Base-by-base conservation (phyloP, 495 filamentous ascomycete species). In the Sabuloglossum arenarium region DNA sequence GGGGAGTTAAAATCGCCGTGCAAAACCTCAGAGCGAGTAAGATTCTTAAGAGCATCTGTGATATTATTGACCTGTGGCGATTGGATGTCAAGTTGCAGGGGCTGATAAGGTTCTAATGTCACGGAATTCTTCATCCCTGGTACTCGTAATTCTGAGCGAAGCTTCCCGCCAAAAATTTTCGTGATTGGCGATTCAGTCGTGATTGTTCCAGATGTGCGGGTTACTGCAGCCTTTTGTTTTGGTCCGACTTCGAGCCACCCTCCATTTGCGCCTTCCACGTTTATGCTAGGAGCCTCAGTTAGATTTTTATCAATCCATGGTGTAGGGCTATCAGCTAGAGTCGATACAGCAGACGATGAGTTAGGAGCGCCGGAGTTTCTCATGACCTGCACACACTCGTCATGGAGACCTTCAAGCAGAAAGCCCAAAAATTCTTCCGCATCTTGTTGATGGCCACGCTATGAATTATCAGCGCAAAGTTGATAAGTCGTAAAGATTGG, bases 351-450 rank as follows among this genome's bases (percentile, higher is more conserved):
- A 9, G 72, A 64, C 3, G 68, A 69, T 1, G 70, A 58, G 1
- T 45, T 57, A 19, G 70, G 69, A 28, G 69, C 61, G 24, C 67
- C 66, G 0, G 69, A 69, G 34, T 72, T 70, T 58, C 77, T 79
- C 69, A 89, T 84, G 31, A 86, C 81, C 53, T 81, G 76, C 34
- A 79, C 76, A 62, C 88, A 95, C 67, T 98, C 91, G 56, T 96
- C 88, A 63, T 97, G 89, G 46, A 98, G 77, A 53, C 86, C 85
- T 61, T 94, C 88, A 8, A 98, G 74, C 37, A 97, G 73, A 61
- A 97, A 96, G 0, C 91, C 93, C 6, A 98, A 72, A 66, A 98
- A 98, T 59, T 98, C 91, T 65, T 98, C 87, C 9, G 93, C 93
- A 71, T 98, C 91, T 73, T 98, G 89, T 65, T 98, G 91, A 57